A percentile compares a stretch with the other conserved stretches of the same genome.
These are phyloP conservation scores for Ceratocystiopsis brevicomis DNA, from an alignment of 2,329 filamentous ascomycete genomes.

Conservation along the genomic window DNA sequence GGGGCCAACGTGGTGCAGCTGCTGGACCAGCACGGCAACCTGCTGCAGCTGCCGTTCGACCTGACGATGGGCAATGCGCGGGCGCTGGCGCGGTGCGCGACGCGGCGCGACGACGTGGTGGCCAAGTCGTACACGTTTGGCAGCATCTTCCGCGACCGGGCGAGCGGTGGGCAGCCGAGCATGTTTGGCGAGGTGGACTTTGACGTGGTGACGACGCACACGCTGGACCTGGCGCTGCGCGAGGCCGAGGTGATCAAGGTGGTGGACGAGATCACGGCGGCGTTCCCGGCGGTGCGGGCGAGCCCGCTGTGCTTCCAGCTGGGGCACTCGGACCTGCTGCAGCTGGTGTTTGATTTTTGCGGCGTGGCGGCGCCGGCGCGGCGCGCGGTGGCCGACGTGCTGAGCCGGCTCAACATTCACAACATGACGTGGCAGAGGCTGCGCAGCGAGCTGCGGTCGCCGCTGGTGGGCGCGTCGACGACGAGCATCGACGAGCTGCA, in stretches of 20 bases:
- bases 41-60: constrained; percentile 88
- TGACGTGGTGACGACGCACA: constrained; percentile 75
- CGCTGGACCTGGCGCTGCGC: constrained; percentile 65
- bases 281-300: constrained; percentile 56
- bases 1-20: constrained; percentile 56
- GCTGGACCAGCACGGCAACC: constrained; percentile 65
- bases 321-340: constrained; percentile 72
- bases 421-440: constrained; percentile 71
- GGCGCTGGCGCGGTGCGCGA: constrained; percentile 52
- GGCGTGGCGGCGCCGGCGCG: constrained; percentile 53
- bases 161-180: constrained; percentile 61
- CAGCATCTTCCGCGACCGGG: constrained; percentile 63
- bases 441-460: constrained; percentile 61
- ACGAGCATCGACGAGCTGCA: constrained; percentile 82
- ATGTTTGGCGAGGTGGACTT: constrained; percentile 86
- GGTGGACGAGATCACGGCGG: constrained; percentile 69
- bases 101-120: constrained; percentile 31
- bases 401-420: constrained; percentile 74
- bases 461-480: constrained; percentile 61
- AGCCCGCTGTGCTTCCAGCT: constrained; percentile 73
- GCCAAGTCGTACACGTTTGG: constrained; percentile 76
- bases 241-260: constrained; percentile 92
- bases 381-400: constrained; percentile 55
- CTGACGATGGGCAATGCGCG: constrained; percentile 77
- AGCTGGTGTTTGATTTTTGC: constrained; percentile 79